These are phyloP conservation scores for Penicillium corylophilum DNA, from an alignment of 2,329 filamentous ascomycete species.

Conservation along the genomic window DNA sequence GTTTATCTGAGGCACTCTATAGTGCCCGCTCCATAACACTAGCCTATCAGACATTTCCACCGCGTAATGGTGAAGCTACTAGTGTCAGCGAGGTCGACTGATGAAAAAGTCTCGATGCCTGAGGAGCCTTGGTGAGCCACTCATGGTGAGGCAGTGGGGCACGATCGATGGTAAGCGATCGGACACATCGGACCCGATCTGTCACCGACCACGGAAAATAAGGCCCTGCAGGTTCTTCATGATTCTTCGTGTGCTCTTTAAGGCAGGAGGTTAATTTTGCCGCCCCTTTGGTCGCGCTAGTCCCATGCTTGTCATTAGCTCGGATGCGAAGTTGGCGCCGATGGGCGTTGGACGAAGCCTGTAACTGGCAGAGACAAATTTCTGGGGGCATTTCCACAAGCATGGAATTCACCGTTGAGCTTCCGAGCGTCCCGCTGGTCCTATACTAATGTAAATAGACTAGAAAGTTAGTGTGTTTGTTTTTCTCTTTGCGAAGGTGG, in stretches of 20 bases:
- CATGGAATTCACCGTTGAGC: background rate
- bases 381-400: background rate
- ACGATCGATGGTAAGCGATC: conserved; percentile 5
- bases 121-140: background rate
- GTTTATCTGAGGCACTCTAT: background rate
- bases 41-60: conserved; percentile 3
- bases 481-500: background rate
- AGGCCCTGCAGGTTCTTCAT: conserved; percentile 1
- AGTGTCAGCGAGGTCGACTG: background rate
- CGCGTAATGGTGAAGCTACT: background rate
- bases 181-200: conserved; percentile 5
- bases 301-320: background rate
- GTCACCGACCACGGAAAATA: background rate
- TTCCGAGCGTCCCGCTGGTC: background rate
- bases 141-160: conserved; percentile 1
- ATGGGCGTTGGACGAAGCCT: background rate
- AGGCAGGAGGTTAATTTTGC: conserved; percentile 6
- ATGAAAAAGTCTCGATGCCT: background rate
- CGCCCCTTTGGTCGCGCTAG: background rate
- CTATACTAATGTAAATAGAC: too few relatives aligned
- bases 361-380: background rate
- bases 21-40: background rate
- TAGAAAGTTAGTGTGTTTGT: background rate
- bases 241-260: conserved; percentile 2
- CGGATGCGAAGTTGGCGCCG: background rate